Conservation (phyloP, 1,139 yeast species). For the Nadsonia starkeyi-henricii region DNA sequence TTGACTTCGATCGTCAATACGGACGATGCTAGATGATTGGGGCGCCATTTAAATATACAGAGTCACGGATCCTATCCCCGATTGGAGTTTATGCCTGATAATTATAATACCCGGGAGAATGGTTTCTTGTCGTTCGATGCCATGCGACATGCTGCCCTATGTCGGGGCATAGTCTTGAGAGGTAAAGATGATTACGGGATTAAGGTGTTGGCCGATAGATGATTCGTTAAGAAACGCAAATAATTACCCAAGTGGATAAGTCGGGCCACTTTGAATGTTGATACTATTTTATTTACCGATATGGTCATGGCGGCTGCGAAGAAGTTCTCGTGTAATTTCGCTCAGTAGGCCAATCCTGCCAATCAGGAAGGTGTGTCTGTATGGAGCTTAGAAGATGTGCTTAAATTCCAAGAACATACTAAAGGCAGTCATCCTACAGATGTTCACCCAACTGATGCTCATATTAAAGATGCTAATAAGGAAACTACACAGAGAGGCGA, state of each 20-base stretch:
- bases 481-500: background rate
- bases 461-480: no score
- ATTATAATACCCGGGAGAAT: constrained; percentile 81
- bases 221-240: constrained; percentile 72
- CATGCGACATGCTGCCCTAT: constrained; percentile 99
- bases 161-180: constrained; percentile 89
- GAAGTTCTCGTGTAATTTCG: constrained; percentile 80
- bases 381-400: constrained; percentile 68
- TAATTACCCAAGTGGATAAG: constrained; percentile 97
- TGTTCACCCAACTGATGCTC: background rate
- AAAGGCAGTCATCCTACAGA: background rate
- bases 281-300: constrained; percentile 83
- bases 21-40: constrained; percentile 99
- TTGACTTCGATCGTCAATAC: constrained; percentile 96
- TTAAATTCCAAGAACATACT: constrained; percentile 40
- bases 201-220: constrained; percentile 91
- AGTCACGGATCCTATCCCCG: constrained; percentile 91
- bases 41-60: constrained; percentile 96
- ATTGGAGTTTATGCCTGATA: constrained; percentile 82
- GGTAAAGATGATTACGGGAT: constrained; percentile 98
- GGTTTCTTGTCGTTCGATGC: constrained; percentile 96
- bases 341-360: constrained; percentile 82
- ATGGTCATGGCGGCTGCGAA: constrained; percentile 95
- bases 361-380: constrained; percentile 94
- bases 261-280: constrained; percentile 84